Percentiles rank a stretch among this genome's conserved stretches.
Evolutionary conservation across 768 basidiomycete genomes (phyloP).

Genomic region (Hydnum rufescens): DNA sequence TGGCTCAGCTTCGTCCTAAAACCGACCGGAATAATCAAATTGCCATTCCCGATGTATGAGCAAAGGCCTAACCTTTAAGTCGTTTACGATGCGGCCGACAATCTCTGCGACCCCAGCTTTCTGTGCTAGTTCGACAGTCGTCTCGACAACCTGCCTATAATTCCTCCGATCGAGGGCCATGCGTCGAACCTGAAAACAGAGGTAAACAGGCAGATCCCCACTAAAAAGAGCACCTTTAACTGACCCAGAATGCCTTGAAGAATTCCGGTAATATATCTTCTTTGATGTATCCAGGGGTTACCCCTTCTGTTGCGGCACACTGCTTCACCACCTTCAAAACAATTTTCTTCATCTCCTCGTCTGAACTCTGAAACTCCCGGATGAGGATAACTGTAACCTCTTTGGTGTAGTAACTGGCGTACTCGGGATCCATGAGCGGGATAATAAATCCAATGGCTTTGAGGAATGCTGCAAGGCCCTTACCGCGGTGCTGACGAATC

Average conservation of each 20-base stretch:
- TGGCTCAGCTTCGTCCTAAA: constrained; percentile 63
- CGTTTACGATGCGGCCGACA: constrained; percentile 71
- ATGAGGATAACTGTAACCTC: constrained; percentile 94
- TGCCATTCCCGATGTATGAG: neutral
- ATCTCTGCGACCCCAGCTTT: constrained; percentile 96
- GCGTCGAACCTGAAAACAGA: constrained; percentile 31
- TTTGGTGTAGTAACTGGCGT: constrained; percentile 97
- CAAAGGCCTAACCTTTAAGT: constrained; percentile 36
- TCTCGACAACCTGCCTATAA: constrained; percentile 94
- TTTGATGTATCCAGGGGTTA: constrained; percentile 87
- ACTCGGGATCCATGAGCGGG: constrained; percentile 98
- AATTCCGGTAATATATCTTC: constrained; percentile 97
- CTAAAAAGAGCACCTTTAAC: constrained; percentile 13
- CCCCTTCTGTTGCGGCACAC: constrained; percentile 96
- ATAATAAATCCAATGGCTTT: constrained; percentile 99
- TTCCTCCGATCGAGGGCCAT: constrained; percentile 96
- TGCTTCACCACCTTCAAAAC: constrained; percentile 98
- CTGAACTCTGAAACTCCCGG: constrained; percentile 96
- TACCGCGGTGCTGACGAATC: constrained; percentile 86
- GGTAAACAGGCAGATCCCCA: neutral
- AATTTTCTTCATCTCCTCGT: constrained; percentile 99
- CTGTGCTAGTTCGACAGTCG: constrained; percentile 93
- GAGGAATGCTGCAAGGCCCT: constrained; percentile 84
- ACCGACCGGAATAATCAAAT: neutral
- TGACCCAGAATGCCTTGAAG: constrained; percentile 95